Evolutionary conservation across 371 early-diverging fungal genomes (phyloP), one percentile per base, ranked within the genome.

Genomic region (Apophysomyces ossiformis): DNA sequence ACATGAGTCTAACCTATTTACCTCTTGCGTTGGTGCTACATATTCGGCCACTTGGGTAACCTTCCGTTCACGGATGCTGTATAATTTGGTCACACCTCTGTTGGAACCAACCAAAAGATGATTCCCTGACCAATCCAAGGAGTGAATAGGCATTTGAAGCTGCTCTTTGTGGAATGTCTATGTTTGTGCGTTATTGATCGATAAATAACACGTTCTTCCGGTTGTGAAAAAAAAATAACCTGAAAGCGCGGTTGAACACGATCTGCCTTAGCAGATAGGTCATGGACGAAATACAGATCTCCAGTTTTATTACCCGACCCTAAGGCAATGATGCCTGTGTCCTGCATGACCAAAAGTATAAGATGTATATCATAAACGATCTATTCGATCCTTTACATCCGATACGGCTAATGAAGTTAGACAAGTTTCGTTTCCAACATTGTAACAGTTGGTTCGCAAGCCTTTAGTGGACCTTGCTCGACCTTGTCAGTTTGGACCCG

Each of bases 381-480:
- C 36, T 26, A n/a, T 16, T 21, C 9, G 8, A 50, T 32, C 61
- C 39, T 38, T 18, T 78, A 74, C 74, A 7, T 72, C 73, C 3
- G 76, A 66, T 7, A 73, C n/a, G 41, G 81, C 66, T 41, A 77
- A 58, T 1, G 69, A 72, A 1, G 78, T 81, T 32, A 76, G 58
- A 39, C 74, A 74, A 15, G 60, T 56, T 21, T 74, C 72, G 16
- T 60, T 38, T 7, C 61, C 26, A 26, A 57, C 62, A 21, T 69
- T 50, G 32, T 59, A 68, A 11, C 62, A 54, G 36, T 74, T 60
- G 4, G 76, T 72, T 5, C 71, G 61, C 38, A 81, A 37, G 11
- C 68, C 73, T 54, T 70, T 76, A 32, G 46, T 60, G 18, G 61
- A 35, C 43, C 78, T 77, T 16, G 7, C 4, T 41, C 26, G 13